Base-by-base conservation (phyloP, 1,284 basidiomycete genomes). In the Paramarasmius palmivorus region DNA sequence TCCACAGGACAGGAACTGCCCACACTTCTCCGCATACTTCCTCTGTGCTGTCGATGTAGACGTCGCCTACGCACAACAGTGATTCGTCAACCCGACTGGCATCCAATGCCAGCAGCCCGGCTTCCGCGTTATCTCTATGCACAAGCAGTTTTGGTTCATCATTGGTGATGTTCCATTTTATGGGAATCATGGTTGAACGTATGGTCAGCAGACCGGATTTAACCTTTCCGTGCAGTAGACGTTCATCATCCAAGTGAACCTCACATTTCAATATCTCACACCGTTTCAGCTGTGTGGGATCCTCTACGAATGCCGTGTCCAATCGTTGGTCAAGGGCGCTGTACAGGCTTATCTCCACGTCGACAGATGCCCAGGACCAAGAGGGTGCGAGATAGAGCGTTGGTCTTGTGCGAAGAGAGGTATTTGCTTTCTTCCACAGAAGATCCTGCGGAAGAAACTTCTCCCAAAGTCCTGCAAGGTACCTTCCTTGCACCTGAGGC, bases 301-400 rank as follows among this genome's bases (percentile, higher is more conserved):
- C 38, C 8, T 6, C n/a, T 22, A 40, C 8, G 38, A 40, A 40
- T 5, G 20, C 12, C 5, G 20, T 6, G 5, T 42, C 41, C 5
- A 19, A 22, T 6, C 41, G 10, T 6, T n/a, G 9, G 6, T 19
- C n/a, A 12, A 32, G 29, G 6, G 29, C 29, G 7, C 29, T 32
- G 29, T 32, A 32, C 7, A 32, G 29, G 29, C 29, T 32, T 6
- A 41, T 22, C 20, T 19, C 22, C 25, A 37, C 49, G 32, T 51
- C 49, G n/a, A 51, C 29, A 17, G 49, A 19, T 19, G 49, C 49
- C 49, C 49, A 51, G 37, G 38, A 41, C 49, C 49, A 51, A 15
- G 49, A 51, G 25, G 49, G 49, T 42, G 49, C 49, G 19, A 34
- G 49, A 20, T 42, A 51, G 19, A 23, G 38, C 29, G 8, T 34